These are phyloP conservation scores for Krasilnikovozyma curviuscula DNA, from an alignment of 768 basidiomycete genomes.

Conservation along the genomic window DNA sequence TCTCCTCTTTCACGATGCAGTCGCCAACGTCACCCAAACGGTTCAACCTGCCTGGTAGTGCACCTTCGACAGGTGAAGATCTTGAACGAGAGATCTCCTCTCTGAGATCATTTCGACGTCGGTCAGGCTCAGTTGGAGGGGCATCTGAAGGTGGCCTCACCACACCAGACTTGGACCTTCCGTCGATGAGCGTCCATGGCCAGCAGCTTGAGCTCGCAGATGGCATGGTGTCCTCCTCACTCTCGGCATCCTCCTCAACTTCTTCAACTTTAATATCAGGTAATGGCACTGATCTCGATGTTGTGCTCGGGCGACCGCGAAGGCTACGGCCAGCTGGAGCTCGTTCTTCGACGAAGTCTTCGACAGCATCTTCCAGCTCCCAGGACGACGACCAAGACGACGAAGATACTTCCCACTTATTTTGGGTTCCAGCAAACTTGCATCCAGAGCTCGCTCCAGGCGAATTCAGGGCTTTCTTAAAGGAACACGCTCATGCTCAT, in stretches of 20 bases:
- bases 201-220: not conserved
- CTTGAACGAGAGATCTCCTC: conserved; percentile 11
- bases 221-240: not conserved
- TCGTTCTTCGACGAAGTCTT: not conserved
- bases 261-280: no score
- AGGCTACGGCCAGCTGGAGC: not conserved
- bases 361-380: not conserved
- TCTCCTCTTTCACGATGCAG: no score
- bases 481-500: conserved; percentile 55
- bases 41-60: no score
- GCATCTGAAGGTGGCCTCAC: not conserved
- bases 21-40: no score
- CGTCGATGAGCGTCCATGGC: conserved; percentile 1
- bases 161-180: conserved; percentile 11
- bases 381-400: conserved; percentile 30
- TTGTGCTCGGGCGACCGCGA: not conserved
- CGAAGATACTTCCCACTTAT: conserved; percentile 74
- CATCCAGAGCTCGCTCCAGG: conserved; percentile 96
- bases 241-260: not conserved
- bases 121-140: conserved; percentile 7
- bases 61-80: not conserved
- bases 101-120: conserved; percentile 9
- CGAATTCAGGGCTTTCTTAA: conserved; percentile 85
- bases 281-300: not conserved
- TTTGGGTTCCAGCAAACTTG: conserved; percentile 93